These are phyloP conservation scores for Curvularia spicifera DNA, from an alignment of 2,329 filamentous ascomycete species.

Conservation along the genomic window DNA sequence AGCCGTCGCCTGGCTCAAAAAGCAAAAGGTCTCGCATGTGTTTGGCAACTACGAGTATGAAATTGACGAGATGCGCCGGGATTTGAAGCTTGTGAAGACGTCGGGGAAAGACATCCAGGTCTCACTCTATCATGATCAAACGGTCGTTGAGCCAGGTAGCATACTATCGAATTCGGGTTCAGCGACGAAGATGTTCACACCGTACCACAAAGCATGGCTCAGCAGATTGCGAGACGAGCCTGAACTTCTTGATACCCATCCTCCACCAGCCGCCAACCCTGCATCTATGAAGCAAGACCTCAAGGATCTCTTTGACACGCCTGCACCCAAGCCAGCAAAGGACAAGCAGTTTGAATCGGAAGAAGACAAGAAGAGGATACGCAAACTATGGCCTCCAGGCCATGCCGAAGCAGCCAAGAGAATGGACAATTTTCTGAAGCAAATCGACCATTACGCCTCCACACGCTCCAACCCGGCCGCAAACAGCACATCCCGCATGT, in stretches of 20 bases:
- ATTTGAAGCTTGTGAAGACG: slow-evolving; percentile 53
- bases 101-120: slow-evolving; percentile 49
- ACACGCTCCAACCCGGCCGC: slow-evolving; percentile 53
- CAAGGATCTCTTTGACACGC: slow-evolving; percentile 41
- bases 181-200: slow-evolving; percentile 62
- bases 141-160: slow-evolving; percentile 55
- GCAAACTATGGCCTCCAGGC: slow-evolving; percentile 55
- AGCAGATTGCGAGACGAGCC: slow-evolving; percentile 52
- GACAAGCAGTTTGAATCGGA: slow-evolving; percentile 51
- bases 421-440: slow-evolving; percentile 52
- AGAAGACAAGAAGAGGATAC: slow-evolving; percentile 50
- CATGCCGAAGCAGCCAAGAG: slow-evolving; percentile 53
- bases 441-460: slow-evolving; percentile 50
- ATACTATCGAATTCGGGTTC: too few species aligned
- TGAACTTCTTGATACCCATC: slow-evolving; percentile 52
- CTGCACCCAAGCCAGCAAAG: slow-evolving; percentile 46
- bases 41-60: slow-evolving; percentile 58
- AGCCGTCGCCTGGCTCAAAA: slow-evolving; percentile 53
- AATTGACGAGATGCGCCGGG: slow-evolving; percentile 54
- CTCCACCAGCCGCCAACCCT: slow-evolving; percentile 51
- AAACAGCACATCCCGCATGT: slow-evolving; percentile 52
- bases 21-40: slow-evolving; percentile 55
- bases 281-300: slow-evolving; percentile 35
- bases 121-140: slow-evolving; percentile 58
- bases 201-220: slow-evolving; percentile 58